Percentiles rank a stretch among this genome's conserved stretches.
These are phyloP conservation scores for Pedinophyceae sp. DNA, from an alignment of 139 green algal species.

Conservation along the genomic window DNA sequence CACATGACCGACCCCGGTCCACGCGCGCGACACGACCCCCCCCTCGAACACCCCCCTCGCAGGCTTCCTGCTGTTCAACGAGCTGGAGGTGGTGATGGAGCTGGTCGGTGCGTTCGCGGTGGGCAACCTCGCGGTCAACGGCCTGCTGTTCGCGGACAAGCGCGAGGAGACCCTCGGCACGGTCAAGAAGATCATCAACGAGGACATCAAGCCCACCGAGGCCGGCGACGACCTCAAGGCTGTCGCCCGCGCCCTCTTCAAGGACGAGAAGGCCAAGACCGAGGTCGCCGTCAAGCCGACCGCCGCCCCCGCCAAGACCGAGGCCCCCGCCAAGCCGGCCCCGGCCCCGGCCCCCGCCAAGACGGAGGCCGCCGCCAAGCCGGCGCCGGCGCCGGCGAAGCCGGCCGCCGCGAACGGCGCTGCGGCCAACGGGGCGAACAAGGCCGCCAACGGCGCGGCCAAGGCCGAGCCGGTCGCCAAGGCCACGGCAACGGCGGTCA, in stretches of 20 bases:
- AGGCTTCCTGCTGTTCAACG: conserved; percentile 24
- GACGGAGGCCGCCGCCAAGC: neutral
- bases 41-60: too few species aligned
- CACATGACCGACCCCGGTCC: too few species aligned
- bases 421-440: conserved; percentile 1
- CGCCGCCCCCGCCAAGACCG: neutral
- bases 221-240: neutral
- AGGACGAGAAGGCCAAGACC: neutral
- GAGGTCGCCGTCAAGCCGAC: neutral
- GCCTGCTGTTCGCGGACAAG: conserved; percentile 24
- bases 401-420: neutral
- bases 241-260: neutral
- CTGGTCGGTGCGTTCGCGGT: conserved; percentile 20
- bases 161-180: conserved; percentile 20
- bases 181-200: conserved; percentile 11
- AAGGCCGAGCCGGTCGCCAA: neutral
- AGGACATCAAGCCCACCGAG: neutral
- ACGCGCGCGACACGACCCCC: too few species aligned
- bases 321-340: neutral
- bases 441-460: neutral
- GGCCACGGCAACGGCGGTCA: neutral
- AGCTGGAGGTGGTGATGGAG: conserved; percentile 29
- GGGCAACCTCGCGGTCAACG: conserved; percentile 22
- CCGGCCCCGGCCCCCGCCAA: too few species aligned
- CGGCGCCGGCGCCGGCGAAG: neutral